Evolutionary conservation across 805 yeast genomes (phyloP).

Genomic region (Barnettozyma pratensis): DNA sequence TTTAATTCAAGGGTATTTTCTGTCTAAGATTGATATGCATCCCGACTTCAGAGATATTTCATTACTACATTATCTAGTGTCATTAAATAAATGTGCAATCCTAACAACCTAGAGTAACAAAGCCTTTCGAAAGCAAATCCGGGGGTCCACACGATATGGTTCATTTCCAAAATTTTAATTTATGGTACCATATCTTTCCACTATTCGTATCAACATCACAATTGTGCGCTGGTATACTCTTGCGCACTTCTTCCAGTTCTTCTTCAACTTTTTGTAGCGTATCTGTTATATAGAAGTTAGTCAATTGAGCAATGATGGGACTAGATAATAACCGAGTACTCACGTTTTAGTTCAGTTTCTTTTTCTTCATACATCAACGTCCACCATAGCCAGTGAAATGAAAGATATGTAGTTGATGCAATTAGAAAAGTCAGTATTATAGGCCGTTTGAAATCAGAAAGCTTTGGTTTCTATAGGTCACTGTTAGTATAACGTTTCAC

Average conservation of each 20-base stretch:
- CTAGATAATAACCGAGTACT: conserved; percentile 1
- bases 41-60: too few species aligned
- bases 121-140: too few species aligned
- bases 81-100: too few species aligned
- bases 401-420: conserved; percentile 20
- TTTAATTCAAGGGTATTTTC: too few species aligned
- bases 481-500: conserved; percentile 1
- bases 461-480: conserved; percentile 16
- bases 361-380: conserved; percentile 17
- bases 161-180: conserved; percentile 4
- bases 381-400: conserved; percentile 24
- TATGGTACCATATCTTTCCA: conserved; percentile 1
- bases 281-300: conserved; percentile 8
- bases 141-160: too few species aligned
- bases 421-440: conserved; percentile 18
- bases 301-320: background rate
- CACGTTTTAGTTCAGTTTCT: conserved; percentile 18
- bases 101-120: too few species aligned
- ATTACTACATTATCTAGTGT: too few species aligned
- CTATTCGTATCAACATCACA: background rate
- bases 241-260: conserved; percentile 5
- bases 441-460: conserved; percentile 24
- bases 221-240: background rate
- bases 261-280: conserved; percentile 11
- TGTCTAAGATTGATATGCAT: too few species aligned